These are phyloP conservation scores for Madurella fahalii DNA, from an alignment of 2,329 filamentous ascomycete species.

Conservation along the genomic window DNA sequence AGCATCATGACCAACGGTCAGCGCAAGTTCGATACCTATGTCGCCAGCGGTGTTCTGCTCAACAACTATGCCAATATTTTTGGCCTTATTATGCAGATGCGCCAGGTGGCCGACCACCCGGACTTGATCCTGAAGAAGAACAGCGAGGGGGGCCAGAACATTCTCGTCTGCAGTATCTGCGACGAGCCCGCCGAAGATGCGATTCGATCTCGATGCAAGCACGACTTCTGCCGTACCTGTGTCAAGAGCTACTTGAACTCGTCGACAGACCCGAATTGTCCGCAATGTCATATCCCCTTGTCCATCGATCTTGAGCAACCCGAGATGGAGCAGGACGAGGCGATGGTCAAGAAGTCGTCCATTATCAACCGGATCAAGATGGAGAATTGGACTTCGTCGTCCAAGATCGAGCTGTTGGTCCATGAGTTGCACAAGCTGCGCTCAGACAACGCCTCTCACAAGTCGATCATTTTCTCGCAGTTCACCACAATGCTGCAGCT, in stretches of 20 bases:
- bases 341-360: conserved; percentile 83
- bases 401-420: conserved; percentile 94
- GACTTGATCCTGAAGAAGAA: conserved; percentile 91
- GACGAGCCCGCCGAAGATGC: conserved; percentile 95
- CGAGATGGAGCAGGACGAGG: conserved; percentile 88
- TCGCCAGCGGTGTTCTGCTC: conserved; percentile 86
- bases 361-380: conserved; percentile 99
- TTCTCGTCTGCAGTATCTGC: conserved; percentile 89
- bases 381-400: conserved; percentile 97
- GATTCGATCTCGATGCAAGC: conserved; percentile 84
- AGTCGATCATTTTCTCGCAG: conserved; percentile 96
- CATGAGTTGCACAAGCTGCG: conserved; percentile 90
- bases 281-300: conserved; percentile 84
- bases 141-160: conserved; percentile 78
- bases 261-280: conserved; percentile 75
- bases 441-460: conserved; percentile 88
- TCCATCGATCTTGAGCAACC: conserved; percentile 92
- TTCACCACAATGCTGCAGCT: conserved; percentile 97
- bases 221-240: conserved; percentile 85
- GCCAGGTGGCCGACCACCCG: conserved; percentile 93
- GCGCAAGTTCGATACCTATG: conserved; percentile 92
- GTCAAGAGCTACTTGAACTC: conserved; percentile 76
- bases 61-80: conserved; percentile 99
- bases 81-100: conserved; percentile 98
- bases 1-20: conserved; percentile 93